phyloP scores from a whole-genome alignment of 2,329 filamentous ascomycete species.

The Alternaria longipes region DNA sequence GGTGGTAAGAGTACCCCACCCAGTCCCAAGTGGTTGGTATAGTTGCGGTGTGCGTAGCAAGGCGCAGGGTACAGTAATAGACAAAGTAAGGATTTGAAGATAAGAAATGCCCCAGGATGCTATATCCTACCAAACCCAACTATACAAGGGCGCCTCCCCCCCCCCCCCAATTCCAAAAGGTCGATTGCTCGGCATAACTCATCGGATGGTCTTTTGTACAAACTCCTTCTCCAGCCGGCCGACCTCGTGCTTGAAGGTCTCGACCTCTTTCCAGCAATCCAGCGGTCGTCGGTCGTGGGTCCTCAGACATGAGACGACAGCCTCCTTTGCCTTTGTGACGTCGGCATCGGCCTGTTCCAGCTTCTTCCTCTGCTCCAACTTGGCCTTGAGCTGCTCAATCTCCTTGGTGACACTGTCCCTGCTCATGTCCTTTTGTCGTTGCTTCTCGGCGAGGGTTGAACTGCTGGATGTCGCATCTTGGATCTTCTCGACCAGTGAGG shows the following conservation, averaged over 20 bases:
- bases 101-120: slow-evolving; percentile 4
- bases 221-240: slow-evolving; percentile 84
- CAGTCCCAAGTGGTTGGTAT: neutral
- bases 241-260: slow-evolving; percentile 89
- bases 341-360: slow-evolving; percentile 71
- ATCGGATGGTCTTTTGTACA: slow-evolving; percentile 79
- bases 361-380: slow-evolving; percentile 64
- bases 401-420: slow-evolving; percentile 64
- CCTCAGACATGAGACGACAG: slow-evolving; percentile 81
- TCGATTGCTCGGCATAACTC: slow-evolving; percentile 14
- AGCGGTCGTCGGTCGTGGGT: slow-evolving; percentile 86
- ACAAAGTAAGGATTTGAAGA: neutral
- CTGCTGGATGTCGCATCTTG: slow-evolving; percentile 47
- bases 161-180: neutral
- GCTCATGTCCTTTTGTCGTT: slow-evolving; percentile 58
- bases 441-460: slow-evolving; percentile 52
- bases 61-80: neutral
- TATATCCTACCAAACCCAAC: slow-evolving; percentile 28
- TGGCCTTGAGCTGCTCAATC: slow-evolving; percentile 64
- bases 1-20: neutral
- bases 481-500: slow-evolving; percentile 50
- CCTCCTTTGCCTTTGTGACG: slow-evolving; percentile 77
- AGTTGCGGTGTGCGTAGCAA: neutral
- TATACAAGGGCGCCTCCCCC: slow-evolving; percentile 30
- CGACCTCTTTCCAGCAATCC: slow-evolving; percentile 94